These are phyloP conservation scores for Pinus tabuliformis DNA, from an alignment of 75 land plant species.

Conservation along the genomic window DNA sequence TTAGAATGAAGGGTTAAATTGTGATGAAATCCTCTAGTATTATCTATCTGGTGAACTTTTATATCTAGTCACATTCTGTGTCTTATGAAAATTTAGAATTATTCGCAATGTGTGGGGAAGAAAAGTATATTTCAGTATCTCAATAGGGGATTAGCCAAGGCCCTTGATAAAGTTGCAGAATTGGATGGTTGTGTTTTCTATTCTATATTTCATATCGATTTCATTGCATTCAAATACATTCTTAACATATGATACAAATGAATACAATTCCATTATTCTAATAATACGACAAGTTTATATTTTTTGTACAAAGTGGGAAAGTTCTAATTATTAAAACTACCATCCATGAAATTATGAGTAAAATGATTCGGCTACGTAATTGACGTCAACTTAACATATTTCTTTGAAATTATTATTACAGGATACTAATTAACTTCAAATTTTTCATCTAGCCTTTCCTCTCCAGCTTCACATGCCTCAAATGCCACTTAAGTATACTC, in stretches of 20 bases:
- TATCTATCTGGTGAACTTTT: neutral
- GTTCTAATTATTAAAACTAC: slow-evolving; percentile 91
- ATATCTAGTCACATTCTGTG: neutral
- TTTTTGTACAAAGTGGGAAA: neutral
- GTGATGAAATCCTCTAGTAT: neutral
- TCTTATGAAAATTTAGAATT: slow-evolving; percentile 30
- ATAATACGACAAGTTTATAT: slow-evolving; percentile 27
- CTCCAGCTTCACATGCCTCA: neutral
- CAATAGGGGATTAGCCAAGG: slow-evolving; percentile 41
- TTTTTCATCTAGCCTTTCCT: neutral
- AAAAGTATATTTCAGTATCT: slow-evolving; percentile 49
- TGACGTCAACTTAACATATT: neutral
- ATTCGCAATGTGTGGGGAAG: slow-evolving; percentile 55
- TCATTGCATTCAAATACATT: neutral
- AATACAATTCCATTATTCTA: neutral
- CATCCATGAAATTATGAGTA: slow-evolving; percentile 89
- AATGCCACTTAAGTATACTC: neutral
- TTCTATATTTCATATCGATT: neutral
- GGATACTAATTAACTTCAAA: neutral
- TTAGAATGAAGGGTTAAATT: neutral
- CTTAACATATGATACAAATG: neutral
- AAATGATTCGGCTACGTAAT: slow-evolving; percentile 76
- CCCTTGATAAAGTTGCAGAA: slow-evolving; percentile 40
- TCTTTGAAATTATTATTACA: neutral
- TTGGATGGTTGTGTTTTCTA: slow-evolving; percentile 16